Base-by-base conservation (phyloP, 306 rosid genomes). In the Rosa lucieae region DNA sequence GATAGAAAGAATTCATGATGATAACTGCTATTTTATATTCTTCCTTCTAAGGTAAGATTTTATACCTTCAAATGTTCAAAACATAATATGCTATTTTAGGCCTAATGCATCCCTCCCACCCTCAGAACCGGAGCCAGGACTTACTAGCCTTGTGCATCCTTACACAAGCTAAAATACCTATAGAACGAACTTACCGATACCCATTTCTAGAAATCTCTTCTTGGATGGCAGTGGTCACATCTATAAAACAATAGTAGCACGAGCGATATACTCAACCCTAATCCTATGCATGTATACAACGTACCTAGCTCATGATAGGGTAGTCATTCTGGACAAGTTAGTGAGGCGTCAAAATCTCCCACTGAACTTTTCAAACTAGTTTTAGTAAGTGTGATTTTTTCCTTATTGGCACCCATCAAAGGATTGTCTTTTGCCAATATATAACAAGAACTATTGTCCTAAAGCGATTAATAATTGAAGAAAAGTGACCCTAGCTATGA, bases 281-380 rank as follows among this genome's bases (percentile, higher is more conserved):
- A 32, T 23, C 21, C 66, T 59, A 21, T 59, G 5, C 37, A 59
- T 59, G 39, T 8, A 10, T 61, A 12, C 20, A 62, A 12, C 8
- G 42, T 35, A 63, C 18, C 17, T 32, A 2, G 35, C 35, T 26
- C 51, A 44, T 55, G 1, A 35, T 47, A 48, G 11, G 26, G 29
- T 21, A 15, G 29, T 26, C 46, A 3, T 43, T 75, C 44, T 75
- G n/a, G 58, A 44, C 48, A 46, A 4, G 15, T 46, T 5, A 21
- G 59, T 29, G 59, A 37, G 10, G 59, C 71, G 62, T 62, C 72
- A 46, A 62, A 62, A 44, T 76, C 47, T 76, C 70, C 59, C 7
- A 11, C 47, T 23, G 12, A 26, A 44, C 71, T 15, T 61, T 75
- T 32, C 58, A 43, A 61, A 26, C 78, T 26, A 15, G 69, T 59